Percentiles rank a stretch among this genome's conserved stretches.
Evolutionary conservation across 1,139 yeast species (phyloP).

Genomic region (Diutina rugosa): DNA sequence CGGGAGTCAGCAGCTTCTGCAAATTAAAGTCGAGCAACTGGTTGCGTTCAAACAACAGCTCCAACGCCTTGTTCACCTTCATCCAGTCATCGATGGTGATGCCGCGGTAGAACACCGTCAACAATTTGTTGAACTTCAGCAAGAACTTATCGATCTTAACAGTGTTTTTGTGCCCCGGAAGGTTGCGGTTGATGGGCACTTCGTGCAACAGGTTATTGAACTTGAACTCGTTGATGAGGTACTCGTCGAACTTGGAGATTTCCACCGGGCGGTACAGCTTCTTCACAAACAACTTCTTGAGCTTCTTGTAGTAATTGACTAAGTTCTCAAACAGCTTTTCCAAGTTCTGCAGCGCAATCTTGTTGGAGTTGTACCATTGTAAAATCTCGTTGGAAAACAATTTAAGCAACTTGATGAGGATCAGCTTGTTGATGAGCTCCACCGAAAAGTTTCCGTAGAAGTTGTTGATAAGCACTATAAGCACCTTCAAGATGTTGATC

Average conservation of each 20-base stretch:
- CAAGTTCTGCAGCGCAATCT: conserved; percentile 22
- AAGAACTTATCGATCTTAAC: conserved; percentile 43
- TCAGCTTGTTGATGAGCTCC: conserved; percentile 46
- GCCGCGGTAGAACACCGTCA: conserved; percentile 45
- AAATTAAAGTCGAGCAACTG: conserved; percentile 38
- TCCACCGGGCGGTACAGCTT: conserved; percentile 67
- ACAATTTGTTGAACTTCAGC: conserved; percentile 49
- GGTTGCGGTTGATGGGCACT: conserved; percentile 35
- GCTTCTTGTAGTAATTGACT: conserved; percentile 48
- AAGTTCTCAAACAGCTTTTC: conserved; percentile 36
- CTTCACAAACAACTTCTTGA: conserved; percentile 64
- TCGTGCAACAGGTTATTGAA: conserved; percentile 30
- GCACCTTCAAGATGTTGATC: conserved; percentile 68
- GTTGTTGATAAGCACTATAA: conserved; percentile 57
- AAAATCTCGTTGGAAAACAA: conserved; percentile 55
- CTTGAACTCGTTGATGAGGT: conserved; percentile 24
- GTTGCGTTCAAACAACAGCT: conserved; percentile 40
- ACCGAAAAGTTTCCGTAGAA: conserved; percentile 69
- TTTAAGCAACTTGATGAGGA: conserved; percentile 55
- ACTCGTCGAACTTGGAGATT: conserved; percentile 25
- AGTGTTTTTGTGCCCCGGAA: conserved; percentile 33
- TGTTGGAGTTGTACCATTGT: conserved; percentile 56
- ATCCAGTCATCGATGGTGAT: conserved; percentile 73
- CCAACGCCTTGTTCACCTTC: conserved; percentile 59
- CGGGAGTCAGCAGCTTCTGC: conserved; percentile 27